A percentile compares a stretch with the other conserved stretches of the same genome.
These are phyloP conservation scores for Aphanomyces euteiches DNA, from an alignment of 352 stramenopile species.

Conservation along the genomic window DNA sequence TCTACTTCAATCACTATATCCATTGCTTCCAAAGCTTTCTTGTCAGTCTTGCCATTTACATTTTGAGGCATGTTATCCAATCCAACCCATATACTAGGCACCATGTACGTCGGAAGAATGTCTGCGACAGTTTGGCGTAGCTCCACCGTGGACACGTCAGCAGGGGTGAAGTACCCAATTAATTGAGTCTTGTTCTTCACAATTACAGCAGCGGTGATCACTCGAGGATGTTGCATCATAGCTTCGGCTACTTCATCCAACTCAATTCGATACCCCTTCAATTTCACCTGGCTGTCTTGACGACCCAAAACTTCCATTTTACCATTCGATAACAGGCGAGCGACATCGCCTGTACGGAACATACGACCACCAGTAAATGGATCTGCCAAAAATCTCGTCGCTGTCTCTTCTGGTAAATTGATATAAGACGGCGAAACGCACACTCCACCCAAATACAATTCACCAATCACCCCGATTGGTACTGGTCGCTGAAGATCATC, in stretches of 20 bases:
- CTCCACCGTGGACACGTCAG: constrained; percentile 61
- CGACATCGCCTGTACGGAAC: constrained; percentile 91
- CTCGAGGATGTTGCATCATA: constrained; percentile 40
- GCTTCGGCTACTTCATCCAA: constrained; percentile 70
- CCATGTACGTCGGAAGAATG: constrained; percentile 78
- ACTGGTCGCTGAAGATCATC: not conserved
- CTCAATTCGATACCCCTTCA: constrained; percentile 79
- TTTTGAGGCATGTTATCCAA: constrained; percentile 78
- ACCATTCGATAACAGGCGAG: constrained; percentile 85
- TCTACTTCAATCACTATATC: not conserved
- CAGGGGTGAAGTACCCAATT: constrained; percentile 88
- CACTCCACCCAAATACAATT: constrained; percentile 1
- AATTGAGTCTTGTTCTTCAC: constrained; percentile 66
- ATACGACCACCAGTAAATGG: constrained; percentile 68
- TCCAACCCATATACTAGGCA: constrained; percentile 74
- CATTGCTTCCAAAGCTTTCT: constrained; percentile 45
- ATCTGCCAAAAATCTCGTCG: constrained; percentile 43
- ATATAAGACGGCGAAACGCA: constrained; percentile 10
- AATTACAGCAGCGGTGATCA: constrained; percentile 53
- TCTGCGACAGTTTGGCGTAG: constrained; percentile 67
- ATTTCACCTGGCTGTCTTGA: constrained; percentile 72
- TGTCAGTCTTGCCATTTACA: constrained; percentile 83
- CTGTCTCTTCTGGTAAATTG: not conserved
- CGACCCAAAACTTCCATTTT: constrained; percentile 83
- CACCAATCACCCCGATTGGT: not conserved